Evolutionary conservation across 2,329 filamentous ascomycete genomes (phyloP).

Genomic region (Xylariaceae sp.): DNA sequence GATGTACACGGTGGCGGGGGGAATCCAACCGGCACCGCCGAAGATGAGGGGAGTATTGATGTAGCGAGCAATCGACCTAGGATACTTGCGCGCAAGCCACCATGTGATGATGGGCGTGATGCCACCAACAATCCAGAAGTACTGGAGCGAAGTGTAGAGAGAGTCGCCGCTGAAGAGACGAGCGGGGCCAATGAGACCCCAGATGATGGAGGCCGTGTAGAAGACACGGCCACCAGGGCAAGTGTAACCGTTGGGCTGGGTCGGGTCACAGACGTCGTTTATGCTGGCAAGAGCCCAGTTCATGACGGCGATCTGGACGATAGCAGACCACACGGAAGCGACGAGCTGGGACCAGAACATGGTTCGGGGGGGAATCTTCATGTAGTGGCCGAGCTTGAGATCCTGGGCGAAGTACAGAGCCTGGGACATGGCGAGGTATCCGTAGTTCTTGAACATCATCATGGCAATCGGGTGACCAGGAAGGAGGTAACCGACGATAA

Average conservation of each 20-base stretch:
- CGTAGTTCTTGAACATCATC: constrained; percentile 77
- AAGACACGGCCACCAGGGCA: constrained; percentile 53
- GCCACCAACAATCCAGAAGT: constrained; percentile 67
- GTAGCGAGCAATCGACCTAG: constrained; percentile 59
- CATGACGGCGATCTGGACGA: constrained; percentile 58
- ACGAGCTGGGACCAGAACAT: constrained; percentile 47
- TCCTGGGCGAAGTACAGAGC: constrained; percentile 63
- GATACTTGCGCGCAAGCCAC: constrained; percentile 58
- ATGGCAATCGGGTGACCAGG: constrained; percentile 67
- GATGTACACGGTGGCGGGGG: constrained; percentile 66
- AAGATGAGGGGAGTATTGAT: constrained; percentile 67
- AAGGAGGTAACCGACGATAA: constrained; percentile 69
- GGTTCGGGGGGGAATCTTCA: constrained; percentile 41
- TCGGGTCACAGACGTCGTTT: constrained; percentile 53
- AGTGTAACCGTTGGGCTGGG: constrained; percentile 53
- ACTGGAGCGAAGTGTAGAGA: constrained; percentile 62
- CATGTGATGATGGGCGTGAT: constrained; percentile 61
- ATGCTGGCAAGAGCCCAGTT: constrained; percentile 64
- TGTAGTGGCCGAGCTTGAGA: constrained; percentile 64
- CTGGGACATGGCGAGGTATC: constrained; percentile 65
- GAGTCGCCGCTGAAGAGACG: constrained; percentile 64
- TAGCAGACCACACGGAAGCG: constrained; percentile 45
- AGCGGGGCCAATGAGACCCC: constrained; percentile 68
- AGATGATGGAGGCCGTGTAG: constrained; percentile 68
- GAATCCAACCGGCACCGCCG: constrained; percentile 59